Evolutionary conservation across 1,284 basidiomycete genomes (phyloP), one percentile per base, ranked within the genome.

Genomic region (Rhodotorula sp.): DNA sequence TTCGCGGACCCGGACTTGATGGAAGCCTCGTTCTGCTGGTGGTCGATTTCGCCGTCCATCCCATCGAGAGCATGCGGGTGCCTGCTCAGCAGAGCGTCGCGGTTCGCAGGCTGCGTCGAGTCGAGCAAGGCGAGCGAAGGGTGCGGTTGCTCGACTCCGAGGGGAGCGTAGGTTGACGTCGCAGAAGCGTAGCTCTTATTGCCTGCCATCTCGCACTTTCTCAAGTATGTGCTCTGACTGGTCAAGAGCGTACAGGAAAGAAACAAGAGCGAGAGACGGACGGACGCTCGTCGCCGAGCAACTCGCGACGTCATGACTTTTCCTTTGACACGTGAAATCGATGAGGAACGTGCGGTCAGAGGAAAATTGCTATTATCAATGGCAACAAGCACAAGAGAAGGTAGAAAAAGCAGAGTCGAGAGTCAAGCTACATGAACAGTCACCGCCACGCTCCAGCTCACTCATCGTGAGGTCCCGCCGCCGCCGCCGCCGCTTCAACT

Each of bases 101-200:
- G 58, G 58, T 59, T 59, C 23, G 58, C 58, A 16, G 58, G 58
- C 58, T 59, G 58, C 21, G 43, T n/a, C 12, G 28, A 14, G 58
- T 59, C 58, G 58, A 59, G 58, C 23, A 59, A 26, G 16, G 58
- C 58, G 58, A 55, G 54, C 26, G 54, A 55, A 15, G 38, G 58
- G 43, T 59, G 43, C 43, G 58, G 58, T 23, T 45, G 43, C 6
- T 23, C 58, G 3, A 23, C 38, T 12, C 5, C 8, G n/a, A n/a
- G 16, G 10, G 59, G 59, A n/a, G 59, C 26, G 26, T 60, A 28
- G 5, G 59, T 47, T 2, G 59, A 23, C 4, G 58, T 47, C 8
- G 58, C 58, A 12, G 58, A 15, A 28, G 59, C 59, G 59, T 60
- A 60, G 16, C 45, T 48, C 38, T 48, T 60, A 43, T 2, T 10